Conservation (phyloP, 108 stramenopile species). For the Pseudonitzschia pungens region DNA sequence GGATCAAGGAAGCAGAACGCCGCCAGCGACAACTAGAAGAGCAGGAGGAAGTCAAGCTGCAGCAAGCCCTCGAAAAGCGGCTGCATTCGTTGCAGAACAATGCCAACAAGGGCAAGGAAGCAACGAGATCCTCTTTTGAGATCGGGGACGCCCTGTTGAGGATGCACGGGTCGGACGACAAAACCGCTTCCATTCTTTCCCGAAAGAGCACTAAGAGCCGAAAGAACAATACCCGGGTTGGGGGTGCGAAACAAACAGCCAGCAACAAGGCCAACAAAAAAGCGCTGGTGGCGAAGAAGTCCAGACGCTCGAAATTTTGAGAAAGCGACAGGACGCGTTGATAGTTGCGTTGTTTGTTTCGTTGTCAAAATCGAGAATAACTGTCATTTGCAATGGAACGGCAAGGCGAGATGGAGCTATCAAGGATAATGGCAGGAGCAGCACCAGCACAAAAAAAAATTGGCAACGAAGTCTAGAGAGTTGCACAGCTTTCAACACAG, state of each 20-base stretch:
- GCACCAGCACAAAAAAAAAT: no score
- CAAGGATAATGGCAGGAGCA: no score
- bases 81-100: slow-evolving; percentile 8
- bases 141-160: slow-evolving; percentile 27
- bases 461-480: no score
- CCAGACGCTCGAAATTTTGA: neutral
- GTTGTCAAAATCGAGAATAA: no score
- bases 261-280: neutral
- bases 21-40: slow-evolving; percentile 21
- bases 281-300: neutral
- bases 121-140: neutral
- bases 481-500: no score
- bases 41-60: slow-evolving; percentile 23
- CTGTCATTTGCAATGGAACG: no score
- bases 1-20: slow-evolving; percentile 16
- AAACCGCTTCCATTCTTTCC: neutral
- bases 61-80: slow-evolving; percentile 14
- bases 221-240: neutral
- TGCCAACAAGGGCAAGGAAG: neutral
- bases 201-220: slow-evolving; percentile 3
- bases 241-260: no score
- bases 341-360: no score
- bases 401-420: no score
- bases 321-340: no score
- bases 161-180: slow-evolving; percentile 34